Conservation (phyloP, 192 early-diverging fungal genomes). For the Mortierella alpina region DNA sequence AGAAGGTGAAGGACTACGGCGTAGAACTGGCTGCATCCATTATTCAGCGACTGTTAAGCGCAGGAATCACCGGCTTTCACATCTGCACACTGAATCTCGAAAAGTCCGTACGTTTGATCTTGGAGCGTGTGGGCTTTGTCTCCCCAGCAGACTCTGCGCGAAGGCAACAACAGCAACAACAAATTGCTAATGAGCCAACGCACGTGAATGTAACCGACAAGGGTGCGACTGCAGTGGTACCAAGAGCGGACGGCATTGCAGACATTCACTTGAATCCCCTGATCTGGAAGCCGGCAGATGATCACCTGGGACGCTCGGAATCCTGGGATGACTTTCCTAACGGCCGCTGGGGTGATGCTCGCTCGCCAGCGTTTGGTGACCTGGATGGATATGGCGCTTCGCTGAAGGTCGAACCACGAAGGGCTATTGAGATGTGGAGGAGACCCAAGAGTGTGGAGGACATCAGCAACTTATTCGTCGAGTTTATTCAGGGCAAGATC, state of each 20-base stretch:
- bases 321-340: conserved; percentile 93
- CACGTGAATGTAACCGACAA: conserved; percentile 6
- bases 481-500: conserved; percentile 73
- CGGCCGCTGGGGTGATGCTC: conserved; percentile 86
- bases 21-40: conserved; percentile 75
- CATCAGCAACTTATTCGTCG: conserved; percentile 71
- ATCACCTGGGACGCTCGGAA: conserved; percentile 72
- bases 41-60: conserved; percentile 71
- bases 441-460: conserved; percentile 66
- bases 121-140: conserved; percentile 77
- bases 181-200: conserved; percentile 11
- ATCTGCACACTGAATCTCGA: conserved; percentile 88
- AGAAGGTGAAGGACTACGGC: conserved; percentile 88
- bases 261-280: conserved; percentile 58
- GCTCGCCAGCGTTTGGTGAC: conserved; percentile 79
- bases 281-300: conserved; percentile 63
- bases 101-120: conserved; percentile 77
- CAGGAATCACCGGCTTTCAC: conserved; percentile 73
- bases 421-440: conserved; percentile 74
- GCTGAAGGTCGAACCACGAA: conserved; percentile 64
- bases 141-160: conserved; percentile 19
- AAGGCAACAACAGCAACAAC: conserved; percentile 10
- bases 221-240: neutral
- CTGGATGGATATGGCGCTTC: conserved; percentile 75
- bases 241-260: neutral